A percentile compares a stretch with the other conserved stretches of the same genome.
Evolutionary conservation across 139 green algal genomes (phyloP).

Genomic region (Microglena sp.): DNA sequence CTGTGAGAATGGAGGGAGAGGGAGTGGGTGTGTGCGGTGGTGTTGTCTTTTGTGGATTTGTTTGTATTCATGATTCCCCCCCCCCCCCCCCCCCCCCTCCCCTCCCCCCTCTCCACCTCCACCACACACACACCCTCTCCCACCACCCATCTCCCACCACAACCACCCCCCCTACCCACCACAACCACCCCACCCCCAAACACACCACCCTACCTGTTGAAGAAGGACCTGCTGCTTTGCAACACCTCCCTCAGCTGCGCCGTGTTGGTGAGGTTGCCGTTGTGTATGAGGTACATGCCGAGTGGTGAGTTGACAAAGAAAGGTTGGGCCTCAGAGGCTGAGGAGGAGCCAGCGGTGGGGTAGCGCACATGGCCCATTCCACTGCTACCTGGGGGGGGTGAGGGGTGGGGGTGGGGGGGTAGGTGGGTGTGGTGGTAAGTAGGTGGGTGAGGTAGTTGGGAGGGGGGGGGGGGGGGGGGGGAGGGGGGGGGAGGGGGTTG

Average conservation of each 20-base stretch:
- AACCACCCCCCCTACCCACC: background rate
- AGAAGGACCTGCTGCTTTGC: slow-evolving; percentile 72
- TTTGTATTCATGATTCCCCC: too few species aligned
- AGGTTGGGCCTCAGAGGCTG: slow-evolving; percentile 90
- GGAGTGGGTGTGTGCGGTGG: too few species aligned
- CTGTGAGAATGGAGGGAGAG: too few species aligned
- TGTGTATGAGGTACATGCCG: slow-evolving; percentile 98
- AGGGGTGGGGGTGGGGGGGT: background rate
- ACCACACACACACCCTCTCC: too few species aligned
- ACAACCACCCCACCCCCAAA: background rate
- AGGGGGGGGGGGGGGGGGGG: too few species aligned
- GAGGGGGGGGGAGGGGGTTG: too few species aligned
- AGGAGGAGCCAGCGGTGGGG: slow-evolving; percentile 84
- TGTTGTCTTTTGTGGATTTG: too few species aligned
- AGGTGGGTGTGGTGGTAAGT: background rate
- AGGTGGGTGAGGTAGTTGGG: too few species aligned
- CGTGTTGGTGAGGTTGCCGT: slow-evolving; percentile 98
- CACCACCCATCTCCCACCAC: too few species aligned
- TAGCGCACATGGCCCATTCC: slow-evolving; percentile 92
- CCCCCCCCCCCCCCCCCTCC: too few species aligned
- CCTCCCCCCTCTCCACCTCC: too few species aligned
- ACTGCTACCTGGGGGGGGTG: slow-evolving; percentile 31
- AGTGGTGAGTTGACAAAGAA: slow-evolving; percentile 98
- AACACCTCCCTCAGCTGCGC: slow-evolving; percentile 64
- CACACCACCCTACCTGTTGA: slow-evolving; percentile 51